A percentile compares a stretch with the other conserved stretches of the same genome.
Conservation (phyloP, 305 asterid species). For the Ruellia speciosa region DNA sequence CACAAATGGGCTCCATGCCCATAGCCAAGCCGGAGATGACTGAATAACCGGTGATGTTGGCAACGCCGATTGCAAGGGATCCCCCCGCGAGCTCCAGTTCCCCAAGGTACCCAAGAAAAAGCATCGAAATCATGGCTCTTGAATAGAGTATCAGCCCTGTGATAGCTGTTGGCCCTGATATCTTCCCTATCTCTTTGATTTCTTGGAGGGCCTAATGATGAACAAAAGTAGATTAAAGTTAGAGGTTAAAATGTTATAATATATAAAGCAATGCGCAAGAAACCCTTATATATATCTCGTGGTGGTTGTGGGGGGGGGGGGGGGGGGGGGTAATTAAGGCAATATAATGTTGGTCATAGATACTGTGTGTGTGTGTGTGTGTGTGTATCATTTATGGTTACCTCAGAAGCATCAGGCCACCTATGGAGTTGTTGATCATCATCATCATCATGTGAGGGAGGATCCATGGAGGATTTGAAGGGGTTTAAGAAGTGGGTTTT, state of each 20-base stretch:
- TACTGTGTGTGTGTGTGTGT: neutral
- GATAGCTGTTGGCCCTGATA: constrained; percentile 73
- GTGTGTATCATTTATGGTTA: constrained; percentile 15
- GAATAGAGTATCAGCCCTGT: constrained; percentile 74
- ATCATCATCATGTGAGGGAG: constrained; percentile 27
- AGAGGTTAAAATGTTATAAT: too few species aligned
- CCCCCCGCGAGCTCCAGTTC: constrained; percentile 91
- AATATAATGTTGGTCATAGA: neutral
- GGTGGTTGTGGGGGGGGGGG: too few species aligned
- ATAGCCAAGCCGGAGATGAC: constrained; percentile 89
- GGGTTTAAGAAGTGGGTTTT: constrained; percentile 46
- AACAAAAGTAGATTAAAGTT: neutral
- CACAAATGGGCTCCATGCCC: constrained; percentile 98
- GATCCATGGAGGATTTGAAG: constrained; percentile 32
- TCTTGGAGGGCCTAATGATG: constrained; percentile 55
- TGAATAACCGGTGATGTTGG: constrained; percentile 91
- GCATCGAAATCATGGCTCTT: constrained; percentile 90
- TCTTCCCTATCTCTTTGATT: constrained; percentile 68
- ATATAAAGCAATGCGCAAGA: too few species aligned
- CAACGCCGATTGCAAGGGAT: constrained; percentile 75
- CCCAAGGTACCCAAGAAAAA: constrained; percentile 81
- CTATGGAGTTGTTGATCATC: constrained; percentile 43
- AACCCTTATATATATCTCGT: neutral
- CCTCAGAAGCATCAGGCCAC: constrained; percentile 80
- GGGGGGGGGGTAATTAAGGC: neutral